Percentiles rank a stretch among this genome's conserved stretches.
Evolutionary conservation across 305 asterid species (phyloP).

Genomic region (Coffea humblotiana): DNA sequence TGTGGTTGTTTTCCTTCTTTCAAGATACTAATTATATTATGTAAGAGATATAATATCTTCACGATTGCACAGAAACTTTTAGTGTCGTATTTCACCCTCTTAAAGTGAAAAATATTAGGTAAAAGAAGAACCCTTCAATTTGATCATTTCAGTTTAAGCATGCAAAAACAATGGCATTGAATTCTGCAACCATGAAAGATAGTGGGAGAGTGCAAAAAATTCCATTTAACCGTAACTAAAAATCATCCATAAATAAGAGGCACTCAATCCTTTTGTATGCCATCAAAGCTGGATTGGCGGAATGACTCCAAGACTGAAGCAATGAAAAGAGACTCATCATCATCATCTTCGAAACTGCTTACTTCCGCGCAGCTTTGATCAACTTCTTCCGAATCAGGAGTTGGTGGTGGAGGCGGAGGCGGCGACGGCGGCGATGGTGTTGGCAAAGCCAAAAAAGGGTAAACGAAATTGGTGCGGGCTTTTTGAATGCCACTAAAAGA

Average conservation of each 20-base stretch:
- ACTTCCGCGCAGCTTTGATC: constrained; percentile 11
- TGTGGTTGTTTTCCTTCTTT: too few relatives aligned
- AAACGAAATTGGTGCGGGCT: constrained; percentile 46
- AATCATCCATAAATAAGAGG: neutral
- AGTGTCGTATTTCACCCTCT: too few relatives aligned
- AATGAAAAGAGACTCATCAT: constrained; percentile 39
- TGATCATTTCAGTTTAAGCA: neutral
- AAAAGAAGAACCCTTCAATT: too few relatives aligned
- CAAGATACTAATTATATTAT: too few relatives aligned
- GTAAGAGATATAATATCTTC: too few relatives aligned
- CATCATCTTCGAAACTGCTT: constrained; percentile 3
- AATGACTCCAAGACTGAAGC: constrained; percentile 45
- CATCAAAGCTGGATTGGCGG: constrained; percentile 21
- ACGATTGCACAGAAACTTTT: too few relatives aligned
- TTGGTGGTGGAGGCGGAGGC: constrained; percentile 15
- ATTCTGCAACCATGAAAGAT: neutral
- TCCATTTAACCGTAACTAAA: neutral
- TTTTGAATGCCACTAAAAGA: constrained; percentile 35
- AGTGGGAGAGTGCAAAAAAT: neutral
- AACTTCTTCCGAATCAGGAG: constrained; percentile 18
- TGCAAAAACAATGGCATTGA: neutral
- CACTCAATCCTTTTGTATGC: neutral
- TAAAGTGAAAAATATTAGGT: too few relatives aligned
- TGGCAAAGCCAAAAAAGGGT: constrained; percentile 15
- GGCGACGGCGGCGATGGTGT: neutral